Evolutionary conservation across 169 alveolate genomes (phyloP).

Genomic region (Toxoplasma gondii): DNA sequence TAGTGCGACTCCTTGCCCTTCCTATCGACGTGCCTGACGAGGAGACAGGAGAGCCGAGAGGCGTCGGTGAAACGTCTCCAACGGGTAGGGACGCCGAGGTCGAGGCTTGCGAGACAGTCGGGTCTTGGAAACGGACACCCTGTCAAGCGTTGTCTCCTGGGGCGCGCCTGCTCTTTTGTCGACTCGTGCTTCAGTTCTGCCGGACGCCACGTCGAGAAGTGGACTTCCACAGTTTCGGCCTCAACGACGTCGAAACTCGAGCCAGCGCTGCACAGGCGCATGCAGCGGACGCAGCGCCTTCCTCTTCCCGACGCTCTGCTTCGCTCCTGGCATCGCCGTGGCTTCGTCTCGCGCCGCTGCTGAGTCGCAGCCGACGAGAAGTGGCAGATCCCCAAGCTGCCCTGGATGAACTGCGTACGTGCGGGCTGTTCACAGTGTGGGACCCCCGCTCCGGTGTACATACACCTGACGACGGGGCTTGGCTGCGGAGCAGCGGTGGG

Average conservation of each 20-base stretch:
- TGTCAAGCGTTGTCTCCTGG: neutral
- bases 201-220: neutral
- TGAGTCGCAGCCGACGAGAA: slow-evolving; percentile 12
- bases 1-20: neutral
- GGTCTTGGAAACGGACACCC: neutral
- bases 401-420: slow-evolving; percentile 6
- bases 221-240: neutral
- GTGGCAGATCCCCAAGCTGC: slow-evolving; percentile 42
- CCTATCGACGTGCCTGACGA: neutral
- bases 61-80: neutral
- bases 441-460: neutral
- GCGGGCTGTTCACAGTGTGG: slow-evolving; percentile 42
- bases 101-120: neutral
- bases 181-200: slow-evolving; percentile 21
- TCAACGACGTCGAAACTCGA: neutral
- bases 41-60: neutral
- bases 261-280: neutral
- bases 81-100: neutral
- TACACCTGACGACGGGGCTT: neutral
- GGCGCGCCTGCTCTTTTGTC: slow-evolving; percentile 29
- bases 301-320: neutral
- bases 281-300: neutral
- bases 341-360: slow-evolving; percentile 26
- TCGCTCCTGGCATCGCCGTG: neutral
- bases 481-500: neutral